Base-by-base conservation (phyloP, 345 rosid species). In the Aquilaria sinensis region DNA sequence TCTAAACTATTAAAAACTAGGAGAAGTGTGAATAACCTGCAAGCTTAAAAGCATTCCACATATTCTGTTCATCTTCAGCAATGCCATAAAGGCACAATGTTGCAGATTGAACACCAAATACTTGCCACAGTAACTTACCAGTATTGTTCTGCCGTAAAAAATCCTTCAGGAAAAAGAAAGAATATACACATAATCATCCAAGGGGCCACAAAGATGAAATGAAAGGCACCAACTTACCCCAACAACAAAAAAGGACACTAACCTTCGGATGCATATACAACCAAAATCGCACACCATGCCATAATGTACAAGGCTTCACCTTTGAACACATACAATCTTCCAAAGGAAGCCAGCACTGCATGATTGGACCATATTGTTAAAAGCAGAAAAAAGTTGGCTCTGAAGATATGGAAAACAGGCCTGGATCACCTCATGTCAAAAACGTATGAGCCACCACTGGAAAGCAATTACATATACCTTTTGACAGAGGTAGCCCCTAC, bases 231-330 rank as follows among this genome's bases (percentile, higher is more conserved):
- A 51, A 10, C 0, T 9, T 16, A 31, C 46, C 47, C 23, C 54
- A 12, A 56, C 16, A 37, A 63, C 5, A 13, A 51, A 47, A 13
- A 50, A 46, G n/a, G 11, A 66, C 37, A 53, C 79, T 32, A 68
- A 90, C 99, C 96, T 90, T 90, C 51, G 99, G 99, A 79, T 90
- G 99, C 99, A 94, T 90, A 67, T 94, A 94, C 60, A 94, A 60
- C 99, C 99, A 94, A 75, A 90, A 88, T 9, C 81, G 85, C 33
- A 94, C 75, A 59, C 81, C 84, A 63, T 70, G 72, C 96, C 93
- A 86, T 14, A 94, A 69, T 56, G 77, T 58, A 52, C 75, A 81
- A 14, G 81, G 81, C 79, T 75, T 76, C 49, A 94, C 67, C 69
- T 76, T 76, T 31, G 83, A 80, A 68, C 99, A 86, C 97, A 86